phyloP scores from a whole-genome alignment of 2,329 filamentous ascomycete species.

The Coniochaeta ligniaria region DNA sequence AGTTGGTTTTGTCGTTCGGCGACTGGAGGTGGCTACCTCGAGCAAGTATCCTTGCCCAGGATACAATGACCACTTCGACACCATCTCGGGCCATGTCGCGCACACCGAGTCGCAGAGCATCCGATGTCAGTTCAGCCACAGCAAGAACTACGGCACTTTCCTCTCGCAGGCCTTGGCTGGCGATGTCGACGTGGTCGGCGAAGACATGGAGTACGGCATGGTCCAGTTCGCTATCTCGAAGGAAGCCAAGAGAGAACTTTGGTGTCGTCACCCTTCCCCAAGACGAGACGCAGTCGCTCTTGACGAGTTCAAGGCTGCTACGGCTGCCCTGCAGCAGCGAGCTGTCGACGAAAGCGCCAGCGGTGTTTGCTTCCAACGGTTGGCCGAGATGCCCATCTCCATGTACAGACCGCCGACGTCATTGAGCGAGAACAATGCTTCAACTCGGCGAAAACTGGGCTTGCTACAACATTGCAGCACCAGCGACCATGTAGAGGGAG shows the following conservation, averaged over 20 bases:
- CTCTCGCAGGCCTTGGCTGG: background rate
- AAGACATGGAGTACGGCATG: background rate
- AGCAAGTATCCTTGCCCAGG: background rate
- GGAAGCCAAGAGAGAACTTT: background rate
- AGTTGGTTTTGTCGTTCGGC: too few species aligned
- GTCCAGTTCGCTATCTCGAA: background rate
- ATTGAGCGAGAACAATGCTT: too few species aligned
- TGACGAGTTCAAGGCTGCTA: background rate
- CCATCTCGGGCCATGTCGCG: background rate
- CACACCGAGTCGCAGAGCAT: constrained; percentile 1
- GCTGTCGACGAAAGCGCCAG: background rate
- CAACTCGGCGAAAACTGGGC: too few species aligned
- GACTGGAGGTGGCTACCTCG: too few species aligned
- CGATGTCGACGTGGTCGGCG: background rate
- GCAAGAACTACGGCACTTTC: background rate
- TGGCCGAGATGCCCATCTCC: too few species aligned
- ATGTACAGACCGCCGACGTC: too few species aligned
- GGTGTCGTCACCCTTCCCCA: background rate
- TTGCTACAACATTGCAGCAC: too few species aligned
- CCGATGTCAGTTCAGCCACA: background rate
- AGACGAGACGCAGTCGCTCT: background rate
- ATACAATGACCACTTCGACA: background rate
- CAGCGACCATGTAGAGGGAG: too few species aligned
- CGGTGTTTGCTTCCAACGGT: too few species aligned
- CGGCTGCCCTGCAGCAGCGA: background rate